phyloP scores from a whole-genome alignment of 2,329 filamentous ascomycete genomes.

The Aspergillus ochraceoroseus region DNA sequence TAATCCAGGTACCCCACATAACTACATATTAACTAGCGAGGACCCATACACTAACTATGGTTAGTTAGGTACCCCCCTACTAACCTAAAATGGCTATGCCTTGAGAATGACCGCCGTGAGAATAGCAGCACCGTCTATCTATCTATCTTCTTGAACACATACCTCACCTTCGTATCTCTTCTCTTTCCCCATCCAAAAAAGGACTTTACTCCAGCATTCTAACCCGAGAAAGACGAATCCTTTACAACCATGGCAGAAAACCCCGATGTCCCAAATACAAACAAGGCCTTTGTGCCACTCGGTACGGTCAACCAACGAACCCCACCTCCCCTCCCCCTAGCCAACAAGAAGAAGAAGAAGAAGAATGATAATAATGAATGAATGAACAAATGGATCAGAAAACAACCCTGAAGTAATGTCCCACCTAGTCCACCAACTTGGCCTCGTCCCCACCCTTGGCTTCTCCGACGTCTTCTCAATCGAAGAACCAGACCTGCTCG shows the following conservation, averaged over 20 bases:
- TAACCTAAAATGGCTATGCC: too few species aligned
- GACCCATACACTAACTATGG: too few species aligned
- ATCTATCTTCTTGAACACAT: too few species aligned
- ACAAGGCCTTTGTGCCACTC: conserved; percentile 48
- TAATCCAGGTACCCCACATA: too few species aligned
- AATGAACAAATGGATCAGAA: conserved; percentile 41
- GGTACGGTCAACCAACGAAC: conserved; percentile 28
- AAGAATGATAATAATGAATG: conserved; percentile 2
- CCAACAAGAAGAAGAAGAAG: conserved; percentile 5
- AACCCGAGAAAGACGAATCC: too few species aligned
- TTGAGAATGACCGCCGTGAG: too few species aligned
- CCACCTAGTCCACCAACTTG: conserved; percentile 72
- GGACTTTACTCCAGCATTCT: too few species aligned
- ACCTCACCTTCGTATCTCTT: too few species aligned
- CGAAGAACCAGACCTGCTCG: conserved; percentile 75
- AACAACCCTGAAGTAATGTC: conserved; percentile 89
- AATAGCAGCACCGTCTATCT: too few species aligned
- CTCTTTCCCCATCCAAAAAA: too few species aligned
- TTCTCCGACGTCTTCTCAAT: conserved; percentile 93
- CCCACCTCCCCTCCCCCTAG: background rate
- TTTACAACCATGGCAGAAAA: conserved; percentile 31
- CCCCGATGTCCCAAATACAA: conserved; percentile 36
- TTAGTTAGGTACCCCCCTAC: too few species aligned
- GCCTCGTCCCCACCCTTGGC: conserved; percentile 68
- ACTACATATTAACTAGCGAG: too few species aligned